phyloP scores from a whole-genome alignment of 768 basidiomycete genomes.

The Calocybe indica region DNA sequence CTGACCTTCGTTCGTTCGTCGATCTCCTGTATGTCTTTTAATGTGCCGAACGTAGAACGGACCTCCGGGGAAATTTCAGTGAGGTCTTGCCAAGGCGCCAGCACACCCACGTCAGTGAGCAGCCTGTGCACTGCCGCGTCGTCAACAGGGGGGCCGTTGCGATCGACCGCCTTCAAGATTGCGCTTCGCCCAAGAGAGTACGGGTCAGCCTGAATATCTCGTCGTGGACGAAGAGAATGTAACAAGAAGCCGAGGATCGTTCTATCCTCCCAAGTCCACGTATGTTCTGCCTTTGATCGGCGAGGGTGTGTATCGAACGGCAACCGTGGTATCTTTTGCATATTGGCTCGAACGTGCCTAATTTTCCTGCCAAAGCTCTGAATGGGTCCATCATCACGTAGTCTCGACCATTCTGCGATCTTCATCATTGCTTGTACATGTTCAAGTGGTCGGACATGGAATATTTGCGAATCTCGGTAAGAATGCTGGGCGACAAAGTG shows the following conservation, averaged over 20 bases:
- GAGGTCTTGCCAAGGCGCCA: constrained; percentile 79
- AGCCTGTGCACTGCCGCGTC: constrained; percentile 36
- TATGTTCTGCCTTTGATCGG: constrained; percentile 18
- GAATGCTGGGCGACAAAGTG: constrained; percentile 47
- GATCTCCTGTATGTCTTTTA: constrained; percentile 6
- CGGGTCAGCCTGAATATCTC: constrained; percentile 55
- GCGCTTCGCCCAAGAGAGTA: constrained; percentile 44
- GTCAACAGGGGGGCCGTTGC: constrained; percentile 24
- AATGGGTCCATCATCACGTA: constrained; percentile 28
- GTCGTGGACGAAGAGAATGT: constrained; percentile 42
- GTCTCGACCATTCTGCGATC: constrained; percentile 44
- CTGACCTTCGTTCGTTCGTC: constrained; percentile 24
- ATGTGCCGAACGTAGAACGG: constrained; percentile 3
- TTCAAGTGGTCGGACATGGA: constrained; percentile 57
- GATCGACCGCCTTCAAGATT: constrained; percentile 53
- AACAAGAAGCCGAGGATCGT: constrained; percentile 54
- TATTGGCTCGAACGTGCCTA: constrained; percentile 28
- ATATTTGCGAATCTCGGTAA: constrained; percentile 44
- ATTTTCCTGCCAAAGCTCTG: constrained; percentile 48
- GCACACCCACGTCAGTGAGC: constrained; percentile 65
- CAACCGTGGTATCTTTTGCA: constrained; percentile 19
- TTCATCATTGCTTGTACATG: constrained; percentile 46
- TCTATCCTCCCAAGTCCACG: constrained; percentile 49
- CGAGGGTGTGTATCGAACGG: constrained; percentile 26
- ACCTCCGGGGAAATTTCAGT: constrained; percentile 33